phyloP scores from a whole-genome alignment of 2,329 filamentous ascomycete species.

The Ophiostoma pallidulum region DNA sequence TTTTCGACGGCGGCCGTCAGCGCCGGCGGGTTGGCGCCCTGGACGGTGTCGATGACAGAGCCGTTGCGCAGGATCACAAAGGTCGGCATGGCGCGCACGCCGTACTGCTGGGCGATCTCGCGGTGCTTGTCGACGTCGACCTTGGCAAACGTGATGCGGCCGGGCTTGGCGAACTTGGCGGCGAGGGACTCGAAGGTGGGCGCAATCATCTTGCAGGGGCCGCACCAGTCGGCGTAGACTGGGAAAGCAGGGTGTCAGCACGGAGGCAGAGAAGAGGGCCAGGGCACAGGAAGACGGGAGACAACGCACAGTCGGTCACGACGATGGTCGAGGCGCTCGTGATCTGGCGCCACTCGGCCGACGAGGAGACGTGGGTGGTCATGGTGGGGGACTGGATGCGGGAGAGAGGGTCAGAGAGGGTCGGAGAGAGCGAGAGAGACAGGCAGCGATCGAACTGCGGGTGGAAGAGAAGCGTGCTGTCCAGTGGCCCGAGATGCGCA shows the following conservation, averaged over 20 bases:
- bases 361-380: constrained; percentile 52
- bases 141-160: constrained; percentile 81
- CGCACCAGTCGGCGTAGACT: constrained; percentile 96
- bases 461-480: too few species aligned
- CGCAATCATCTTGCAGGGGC: constrained; percentile 85
- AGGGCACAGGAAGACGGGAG: not conserved
- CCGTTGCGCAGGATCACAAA: constrained; percentile 84
- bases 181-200: constrained; percentile 82
- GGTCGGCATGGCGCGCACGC: constrained; percentile 82
- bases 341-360: constrained; percentile 61
- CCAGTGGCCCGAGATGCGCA: too few species aligned
- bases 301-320: constrained; percentile 66
- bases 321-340: constrained; percentile 68
- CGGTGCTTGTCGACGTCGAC: constrained; percentile 81
- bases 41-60: constrained; percentile 62
- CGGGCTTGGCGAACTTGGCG: constrained; percentile 67
- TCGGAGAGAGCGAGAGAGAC: not conserved
- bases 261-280: too few species aligned
- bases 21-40: constrained; percentile 68
- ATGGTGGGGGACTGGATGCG: constrained; percentile 23
- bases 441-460: too few species aligned
- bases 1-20: constrained; percentile 70
- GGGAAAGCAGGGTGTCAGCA: constrained; percentile 3
- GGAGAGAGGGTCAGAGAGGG: too few species aligned
- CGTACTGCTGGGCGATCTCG: constrained; percentile 66